These are phyloP conservation scores for Claviceps africana DNA, from an alignment of 2,329 filamentous ascomycete genomes.

Conservation along the genomic window DNA sequence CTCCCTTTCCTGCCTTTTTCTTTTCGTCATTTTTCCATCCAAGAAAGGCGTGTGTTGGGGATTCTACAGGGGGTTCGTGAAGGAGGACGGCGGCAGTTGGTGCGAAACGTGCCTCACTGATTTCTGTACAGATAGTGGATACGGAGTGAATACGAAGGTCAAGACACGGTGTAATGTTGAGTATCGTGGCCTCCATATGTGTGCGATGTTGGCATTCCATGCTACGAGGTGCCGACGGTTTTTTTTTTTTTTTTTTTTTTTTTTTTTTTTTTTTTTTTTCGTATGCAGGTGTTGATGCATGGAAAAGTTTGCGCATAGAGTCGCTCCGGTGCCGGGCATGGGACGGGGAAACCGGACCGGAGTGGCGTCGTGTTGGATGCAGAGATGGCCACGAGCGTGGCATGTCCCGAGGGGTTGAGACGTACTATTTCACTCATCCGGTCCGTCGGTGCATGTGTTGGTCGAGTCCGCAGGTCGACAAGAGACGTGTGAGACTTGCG, in stretches of 20 bases:
- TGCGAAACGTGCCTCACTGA: background rate
- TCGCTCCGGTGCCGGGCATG: background rate
- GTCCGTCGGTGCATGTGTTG: too few relatives aligned
- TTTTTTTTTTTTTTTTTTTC: too few relatives aligned
- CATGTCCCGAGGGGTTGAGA: too few relatives aligned
- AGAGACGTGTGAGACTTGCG: too few relatives aligned
- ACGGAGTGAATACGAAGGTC: background rate
- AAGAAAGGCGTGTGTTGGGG: background rate
- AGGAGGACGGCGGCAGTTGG: background rate
- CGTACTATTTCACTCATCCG: too few relatives aligned
- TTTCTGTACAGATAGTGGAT: background rate
- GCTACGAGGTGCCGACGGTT: too few relatives aligned
- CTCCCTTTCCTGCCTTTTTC: background rate
- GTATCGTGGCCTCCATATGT: too few relatives aligned
- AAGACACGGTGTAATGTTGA: background rate
- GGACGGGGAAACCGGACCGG: background rate
- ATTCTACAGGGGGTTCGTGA: background rate
- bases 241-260: too few relatives aligned
- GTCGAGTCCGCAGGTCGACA: too few relatives aligned
- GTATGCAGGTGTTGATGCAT: background rate
- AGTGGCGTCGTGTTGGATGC: background rate
- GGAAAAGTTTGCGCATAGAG: background rate
- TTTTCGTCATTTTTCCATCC: background rate
- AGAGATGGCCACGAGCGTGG: background rate
- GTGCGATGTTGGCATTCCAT: too few relatives aligned